Base-by-base conservation (phyloP, 768 basidiomycete genomes). In the Boletus rex-veris region DNA sequence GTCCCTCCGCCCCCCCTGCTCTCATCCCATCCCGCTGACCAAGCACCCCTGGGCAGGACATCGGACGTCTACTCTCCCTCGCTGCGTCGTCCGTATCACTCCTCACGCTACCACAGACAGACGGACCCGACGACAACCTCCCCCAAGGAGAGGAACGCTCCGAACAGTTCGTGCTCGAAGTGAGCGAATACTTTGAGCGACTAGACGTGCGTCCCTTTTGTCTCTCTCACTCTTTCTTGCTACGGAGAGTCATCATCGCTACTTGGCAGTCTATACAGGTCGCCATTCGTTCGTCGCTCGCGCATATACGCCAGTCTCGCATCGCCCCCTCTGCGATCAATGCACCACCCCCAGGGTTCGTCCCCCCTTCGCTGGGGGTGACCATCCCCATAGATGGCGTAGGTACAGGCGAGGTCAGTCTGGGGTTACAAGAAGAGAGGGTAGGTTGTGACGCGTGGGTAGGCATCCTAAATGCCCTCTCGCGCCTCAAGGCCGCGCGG, bases 241-340 rank as follows among this genome's bases (percentile, higher is more conserved):
- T 15, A 9, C 16, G 1, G 5, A 6, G 1, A 24, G 24, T 24
- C 5, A 19, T 43, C 45, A 50, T 30, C 40, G 14, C 9, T 15
- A 8, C 39, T 35, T 33, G 58, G 31, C 63, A 90, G 90, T 73
- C 80, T n/a, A 88, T 92, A 53, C 90, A 92, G 68, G 77, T 77
- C 31, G 80, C 83, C 31, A 80, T 92, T 53, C 85, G 90, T 37
- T 88, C 88, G 14, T 86, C 86, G 4, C 75, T 92, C 55, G 89
- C 90, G 16, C 88, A 91, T 60, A 86, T 92, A 54, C 79, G 88
- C 11, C 83, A 87, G 62, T 86, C 88, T 10, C 84, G 89, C 59
- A 89, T 92, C 64, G 86, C 90, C 39, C 89, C 90, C 9, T 88
- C 88, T n/a, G 85, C 88, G n/a, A 90, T 92, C 62, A 86, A 85